Evolutionary conservation across 306 rosid species (phyloP).

Genomic region (Hylodesmum podocarpum): DNA sequence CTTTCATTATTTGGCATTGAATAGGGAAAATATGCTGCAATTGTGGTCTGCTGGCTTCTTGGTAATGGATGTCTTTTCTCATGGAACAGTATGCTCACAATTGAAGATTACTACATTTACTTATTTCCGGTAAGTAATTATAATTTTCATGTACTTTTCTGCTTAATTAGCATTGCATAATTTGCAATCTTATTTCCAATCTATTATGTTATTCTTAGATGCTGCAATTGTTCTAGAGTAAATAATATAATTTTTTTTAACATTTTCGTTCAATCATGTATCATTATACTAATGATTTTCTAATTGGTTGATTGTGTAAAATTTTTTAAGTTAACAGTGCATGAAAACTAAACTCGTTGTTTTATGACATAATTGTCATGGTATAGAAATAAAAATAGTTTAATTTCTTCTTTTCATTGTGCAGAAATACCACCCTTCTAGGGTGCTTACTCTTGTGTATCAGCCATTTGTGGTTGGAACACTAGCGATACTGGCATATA

Average conservation of each 20-base stretch:
- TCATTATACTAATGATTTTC: too few species aligned
- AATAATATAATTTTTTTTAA: too few species aligned
- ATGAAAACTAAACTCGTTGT: too few species aligned
- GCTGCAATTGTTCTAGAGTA: not conserved
- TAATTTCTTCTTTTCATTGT: conserved; percentile 8
- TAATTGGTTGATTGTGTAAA: too few species aligned
- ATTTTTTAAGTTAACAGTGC: too few species aligned
- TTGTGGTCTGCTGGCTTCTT: conserved; percentile 74
- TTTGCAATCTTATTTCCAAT: not conserved
- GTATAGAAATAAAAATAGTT: not conserved
- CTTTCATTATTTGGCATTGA: not conserved
- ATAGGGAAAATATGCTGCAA: conserved; percentile 73
- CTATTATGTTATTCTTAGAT: not conserved
- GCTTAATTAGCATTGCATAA: not conserved
- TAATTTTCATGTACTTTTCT: conserved; percentile 1
- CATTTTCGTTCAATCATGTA: too few species aligned
- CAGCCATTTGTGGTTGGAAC: conserved; percentile 88
- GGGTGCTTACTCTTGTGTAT: conserved; percentile 83
- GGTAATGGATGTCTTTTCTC: conserved; percentile 91
- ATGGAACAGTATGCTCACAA: conserved; percentile 94
- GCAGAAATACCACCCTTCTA: conserved; percentile 78
- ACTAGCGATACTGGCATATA: conserved; percentile 47
- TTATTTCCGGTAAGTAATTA: conserved; percentile 68
- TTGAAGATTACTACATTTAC: conserved; percentile 62
- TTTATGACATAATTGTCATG: not conserved